These are phyloP conservation scores for Rhizophora mangle DNA, from an alignment of 345 rosid species.

Conservation along the genomic window DNA sequence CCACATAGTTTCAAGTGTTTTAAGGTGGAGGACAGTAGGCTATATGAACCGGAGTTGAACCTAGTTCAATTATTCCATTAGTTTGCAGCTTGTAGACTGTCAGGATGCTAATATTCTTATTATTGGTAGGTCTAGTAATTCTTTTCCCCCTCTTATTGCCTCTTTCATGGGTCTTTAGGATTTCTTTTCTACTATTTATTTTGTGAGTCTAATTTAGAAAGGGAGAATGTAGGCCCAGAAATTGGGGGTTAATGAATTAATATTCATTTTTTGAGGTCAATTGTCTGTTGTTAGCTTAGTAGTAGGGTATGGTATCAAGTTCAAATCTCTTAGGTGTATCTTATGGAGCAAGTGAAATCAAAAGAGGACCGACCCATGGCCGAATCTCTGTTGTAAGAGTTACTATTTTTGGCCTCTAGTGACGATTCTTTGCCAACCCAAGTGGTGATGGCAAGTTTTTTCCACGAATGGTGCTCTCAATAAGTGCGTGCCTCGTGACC, in stretches of 20 bases:
- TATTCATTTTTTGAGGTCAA: background rate
- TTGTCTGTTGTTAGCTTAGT: background rate
- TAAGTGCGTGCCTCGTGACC: too few relatives aligned
- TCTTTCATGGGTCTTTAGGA: background rate
- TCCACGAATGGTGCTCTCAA: too few relatives aligned
- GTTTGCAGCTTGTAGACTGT: constrained; percentile 8
- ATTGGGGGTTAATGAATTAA: background rate
- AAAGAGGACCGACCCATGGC: too few relatives aligned
- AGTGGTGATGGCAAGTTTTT: too few relatives aligned
- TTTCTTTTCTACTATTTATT: background rate
- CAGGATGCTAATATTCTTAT: background rate
- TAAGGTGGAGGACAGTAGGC: constrained; percentile 15
- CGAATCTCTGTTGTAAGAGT: too few relatives aligned
- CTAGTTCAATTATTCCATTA: constrained; percentile 8
- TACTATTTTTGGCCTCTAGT: background rate
- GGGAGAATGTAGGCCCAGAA: background rate
- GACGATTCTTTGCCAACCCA: too few relatives aligned
- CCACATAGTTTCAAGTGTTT: constrained; percentile 33
- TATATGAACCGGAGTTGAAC: background rate
- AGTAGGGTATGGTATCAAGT: background rate
- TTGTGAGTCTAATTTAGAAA: background rate
- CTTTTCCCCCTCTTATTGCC: background rate
- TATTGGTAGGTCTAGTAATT: background rate
- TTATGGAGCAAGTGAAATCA: background rate
- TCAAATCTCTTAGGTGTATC: background rate